These are phyloP conservation scores for Fibroporia radiculosa DNA, from an alignment of 768 basidiomycete species.

Conservation along the genomic window DNA sequence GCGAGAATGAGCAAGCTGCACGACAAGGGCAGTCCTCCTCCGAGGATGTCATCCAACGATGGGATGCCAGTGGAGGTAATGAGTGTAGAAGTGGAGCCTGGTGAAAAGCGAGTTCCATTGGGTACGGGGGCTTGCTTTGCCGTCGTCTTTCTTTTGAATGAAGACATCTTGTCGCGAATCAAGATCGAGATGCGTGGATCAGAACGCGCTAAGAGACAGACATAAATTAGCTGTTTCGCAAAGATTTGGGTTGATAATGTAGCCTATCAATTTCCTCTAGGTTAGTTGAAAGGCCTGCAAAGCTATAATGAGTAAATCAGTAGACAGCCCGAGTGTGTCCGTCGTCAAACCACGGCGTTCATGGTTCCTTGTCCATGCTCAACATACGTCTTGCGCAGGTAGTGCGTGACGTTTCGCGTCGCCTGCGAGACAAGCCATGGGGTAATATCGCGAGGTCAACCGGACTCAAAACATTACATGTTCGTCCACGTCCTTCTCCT, in stretches of 20 bases:
- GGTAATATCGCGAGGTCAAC: not conserved
- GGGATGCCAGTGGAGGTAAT: conserved; percentile 83
- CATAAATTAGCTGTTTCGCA: not conserved
- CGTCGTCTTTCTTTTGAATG: conserved; percentile 65
- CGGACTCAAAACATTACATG: not conserved
- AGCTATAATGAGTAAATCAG: too few species aligned
- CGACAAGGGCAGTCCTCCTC: conserved; percentile 83
- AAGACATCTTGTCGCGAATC: conserved; percentile 44
- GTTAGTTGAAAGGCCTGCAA: too few species aligned
- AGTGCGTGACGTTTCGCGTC: not conserved
- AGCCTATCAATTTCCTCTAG: too few species aligned
- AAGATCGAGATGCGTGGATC: not conserved
- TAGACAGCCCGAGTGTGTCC: too few species aligned
- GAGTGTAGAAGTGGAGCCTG: conserved; percentile 45
- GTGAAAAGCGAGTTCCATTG: conserved; percentile 50
- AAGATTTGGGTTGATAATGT: too few species aligned
- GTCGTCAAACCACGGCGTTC: too few species aligned
- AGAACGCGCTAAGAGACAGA: not conserved
- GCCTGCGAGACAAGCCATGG: not conserved
- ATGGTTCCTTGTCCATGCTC: not conserved
- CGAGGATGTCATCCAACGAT: conserved; percentile 91
- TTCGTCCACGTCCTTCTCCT: not conserved
- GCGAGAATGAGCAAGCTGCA: conserved; percentile 66
- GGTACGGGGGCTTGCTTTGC: conserved; percentile 35
- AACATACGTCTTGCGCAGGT: not conserved